phyloP scores from a whole-genome alignment of 148 eudicot genomes.

The Persicaria maculosa region DNA sequence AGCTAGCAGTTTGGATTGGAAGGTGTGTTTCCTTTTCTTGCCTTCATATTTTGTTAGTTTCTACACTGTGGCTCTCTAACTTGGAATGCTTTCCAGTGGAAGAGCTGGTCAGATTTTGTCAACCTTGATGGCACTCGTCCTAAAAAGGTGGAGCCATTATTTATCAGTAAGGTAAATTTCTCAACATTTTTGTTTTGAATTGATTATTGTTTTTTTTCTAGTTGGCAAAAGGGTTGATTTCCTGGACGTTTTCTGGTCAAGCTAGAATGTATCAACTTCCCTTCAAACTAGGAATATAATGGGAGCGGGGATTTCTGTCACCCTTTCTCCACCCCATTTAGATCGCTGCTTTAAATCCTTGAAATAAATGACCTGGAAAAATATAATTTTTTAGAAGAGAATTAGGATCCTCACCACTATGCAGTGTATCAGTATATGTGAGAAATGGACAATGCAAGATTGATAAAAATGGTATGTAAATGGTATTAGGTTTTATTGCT shows the following conservation, averaged over 20 bases:
- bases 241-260: not conserved
- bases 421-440: not conserved
- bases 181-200: not conserved
- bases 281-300: not conserved
- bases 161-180: slow-evolving; percentile 71
- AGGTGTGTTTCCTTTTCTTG: slow-evolving; percentile 34
- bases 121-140: slow-evolving; percentile 69
- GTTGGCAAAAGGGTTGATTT: not conserved
- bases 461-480: not conserved
- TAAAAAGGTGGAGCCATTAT: slow-evolving; percentile 77
- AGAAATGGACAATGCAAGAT: not conserved
- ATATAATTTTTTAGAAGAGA: not conserved
- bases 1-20: slow-evolving; percentile 70
- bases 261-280: not conserved
- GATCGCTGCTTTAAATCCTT: not conserved
- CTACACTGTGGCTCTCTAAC: slow-evolving; percentile 7
- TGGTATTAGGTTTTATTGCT: not conserved
- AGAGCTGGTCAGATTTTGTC: slow-evolving; percentile 78
- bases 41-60: not conserved
- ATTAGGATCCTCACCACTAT: not conserved
- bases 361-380: not conserved
- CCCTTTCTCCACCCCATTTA: not conserved
- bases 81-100: slow-evolving; percentile 45
- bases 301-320: not conserved
- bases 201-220: not conserved